phyloP scores from a whole-genome alignment of 192 early-diverging fungal species.

The Coemansia sp. region DNA sequence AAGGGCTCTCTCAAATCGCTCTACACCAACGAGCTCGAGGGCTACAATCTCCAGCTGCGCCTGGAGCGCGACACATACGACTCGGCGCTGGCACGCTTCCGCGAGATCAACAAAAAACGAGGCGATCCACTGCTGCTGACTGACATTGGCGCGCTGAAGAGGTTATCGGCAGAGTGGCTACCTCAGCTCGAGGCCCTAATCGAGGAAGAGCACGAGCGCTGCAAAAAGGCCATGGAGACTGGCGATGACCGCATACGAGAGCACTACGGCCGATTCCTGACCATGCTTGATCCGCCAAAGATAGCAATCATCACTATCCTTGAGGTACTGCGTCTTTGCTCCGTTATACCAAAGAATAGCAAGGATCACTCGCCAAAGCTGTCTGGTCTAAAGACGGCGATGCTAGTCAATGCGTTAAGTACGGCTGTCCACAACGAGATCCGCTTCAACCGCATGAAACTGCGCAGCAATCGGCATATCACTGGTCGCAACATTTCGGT shows the following conservation, averaged over 20 bases:
- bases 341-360: slow-evolving; percentile 56
- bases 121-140: slow-evolving; percentile 60
- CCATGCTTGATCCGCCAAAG: slow-evolving; percentile 64
- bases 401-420: slow-evolving; percentile 61
- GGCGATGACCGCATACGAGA: slow-evolving; percentile 22
- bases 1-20: too few species aligned
- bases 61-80: slow-evolving; percentile 83
- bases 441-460: slow-evolving; percentile 75
- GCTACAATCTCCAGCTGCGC: slow-evolving; percentile 75
- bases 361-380: background rate
- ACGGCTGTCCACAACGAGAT: slow-evolving; percentile 83
- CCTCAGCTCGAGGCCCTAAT: slow-evolving; percentile 68
- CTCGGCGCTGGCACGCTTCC: slow-evolving; percentile 69
- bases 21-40: slow-evolving; percentile 57
- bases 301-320: slow-evolving; percentile 84
- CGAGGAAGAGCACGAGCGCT: slow-evolving; percentile 64
- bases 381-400: slow-evolving; percentile 58
- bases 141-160: slow-evolving; percentile 59
- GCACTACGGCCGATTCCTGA: slow-evolving; percentile 39
- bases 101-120: slow-evolving; percentile 61
- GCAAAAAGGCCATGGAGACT: slow-evolving; percentile 29
- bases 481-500: slow-evolving; percentile 57
- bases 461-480: slow-evolving; percentile 64
- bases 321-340: slow-evolving; percentile 71
- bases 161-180: slow-evolving; percentile 77